Evolutionary conservation across 305 asterid species (phyloP).

Genomic region (Euphrasia arctica): DNA sequence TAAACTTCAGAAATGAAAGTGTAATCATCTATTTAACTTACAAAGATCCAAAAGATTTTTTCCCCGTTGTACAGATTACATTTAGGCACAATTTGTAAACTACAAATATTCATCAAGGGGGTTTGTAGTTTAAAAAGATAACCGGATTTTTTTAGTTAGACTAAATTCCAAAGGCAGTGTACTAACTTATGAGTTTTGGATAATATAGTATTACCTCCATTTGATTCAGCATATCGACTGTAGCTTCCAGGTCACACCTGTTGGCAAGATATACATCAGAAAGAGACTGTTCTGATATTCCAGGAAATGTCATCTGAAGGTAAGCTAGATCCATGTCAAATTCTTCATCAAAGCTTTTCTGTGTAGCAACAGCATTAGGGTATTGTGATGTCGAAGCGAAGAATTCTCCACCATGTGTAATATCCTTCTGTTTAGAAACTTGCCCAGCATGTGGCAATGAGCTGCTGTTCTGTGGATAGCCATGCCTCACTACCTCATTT

Average conservation of each 20-base stretch:
- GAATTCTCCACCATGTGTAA: constrained; percentile 31
- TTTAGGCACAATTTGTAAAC: background rate
- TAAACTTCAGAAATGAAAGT: background rate
- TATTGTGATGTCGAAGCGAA: constrained; percentile 52
- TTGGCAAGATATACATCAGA: constrained; percentile 62
- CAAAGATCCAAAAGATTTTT: background rate
- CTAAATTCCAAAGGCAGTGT: background rate
- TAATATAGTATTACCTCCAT: constrained; percentile 53
- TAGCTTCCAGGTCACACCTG: constrained; percentile 60
- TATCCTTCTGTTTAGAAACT: constrained; percentile 27
- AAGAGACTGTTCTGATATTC: constrained; percentile 70
- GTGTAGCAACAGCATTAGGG: constrained; percentile 24
- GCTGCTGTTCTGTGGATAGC: constrained; percentile 38
- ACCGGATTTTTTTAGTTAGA: too few species aligned
- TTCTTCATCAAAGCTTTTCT: constrained; percentile 35
- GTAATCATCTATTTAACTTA: background rate
- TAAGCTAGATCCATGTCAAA: constrained; percentile 62
- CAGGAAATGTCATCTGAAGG: constrained; percentile 81
- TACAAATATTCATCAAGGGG: background rate
- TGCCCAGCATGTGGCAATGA: constrained; percentile 31
- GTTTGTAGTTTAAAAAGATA: background rate
- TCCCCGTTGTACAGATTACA: background rate
- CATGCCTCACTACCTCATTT: constrained; percentile 36
- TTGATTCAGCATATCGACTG: constrained; percentile 75
- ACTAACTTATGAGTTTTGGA: background rate